A percentile compares a stretch with the other conserved stretches of the same genome.
These are phyloP conservation scores for Hibiscus syriacus DNA, from an alignment of 345 rosid genomes.

Conservation along the genomic window DNA sequence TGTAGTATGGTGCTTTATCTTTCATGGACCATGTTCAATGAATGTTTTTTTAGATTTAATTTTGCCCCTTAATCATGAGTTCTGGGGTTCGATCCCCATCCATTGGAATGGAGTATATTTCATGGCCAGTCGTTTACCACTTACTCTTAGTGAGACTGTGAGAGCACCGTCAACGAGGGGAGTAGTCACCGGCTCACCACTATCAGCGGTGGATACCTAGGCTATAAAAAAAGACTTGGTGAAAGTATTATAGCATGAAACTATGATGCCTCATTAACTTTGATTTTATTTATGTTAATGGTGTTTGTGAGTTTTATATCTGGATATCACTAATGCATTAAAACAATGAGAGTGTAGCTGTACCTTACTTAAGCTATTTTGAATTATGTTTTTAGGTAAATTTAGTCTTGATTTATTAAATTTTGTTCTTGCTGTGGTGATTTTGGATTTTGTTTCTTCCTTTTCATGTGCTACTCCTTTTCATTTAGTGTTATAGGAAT, in stretches of 20 bases:
- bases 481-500: background rate
- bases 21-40: background rate
- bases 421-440: background rate
- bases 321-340: background rate
- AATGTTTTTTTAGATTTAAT: slow-evolving; percentile 2
- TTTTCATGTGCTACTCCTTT: background rate
- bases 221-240: too few relatives aligned
- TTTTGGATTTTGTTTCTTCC: background rate
- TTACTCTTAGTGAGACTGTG: too few relatives aligned
- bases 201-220: too few relatives aligned
- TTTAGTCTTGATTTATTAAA: background rate
- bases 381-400: background rate
- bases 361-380: background rate
- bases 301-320: background rate
- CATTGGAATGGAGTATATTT: too few relatives aligned
- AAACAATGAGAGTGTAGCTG: background rate
- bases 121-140: too few relatives aligned
- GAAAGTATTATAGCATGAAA: background rate
- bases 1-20: background rate
- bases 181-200: too few relatives aligned
- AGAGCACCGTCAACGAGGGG: too few relatives aligned
- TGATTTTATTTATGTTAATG: background rate
- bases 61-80: too few relatives aligned
- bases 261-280: background rate
- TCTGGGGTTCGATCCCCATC: too few relatives aligned